Evolutionary conservation across 2,329 filamentous ascomycete genomes (phyloP).

Genomic region (Penicillium sp.): DNA sequence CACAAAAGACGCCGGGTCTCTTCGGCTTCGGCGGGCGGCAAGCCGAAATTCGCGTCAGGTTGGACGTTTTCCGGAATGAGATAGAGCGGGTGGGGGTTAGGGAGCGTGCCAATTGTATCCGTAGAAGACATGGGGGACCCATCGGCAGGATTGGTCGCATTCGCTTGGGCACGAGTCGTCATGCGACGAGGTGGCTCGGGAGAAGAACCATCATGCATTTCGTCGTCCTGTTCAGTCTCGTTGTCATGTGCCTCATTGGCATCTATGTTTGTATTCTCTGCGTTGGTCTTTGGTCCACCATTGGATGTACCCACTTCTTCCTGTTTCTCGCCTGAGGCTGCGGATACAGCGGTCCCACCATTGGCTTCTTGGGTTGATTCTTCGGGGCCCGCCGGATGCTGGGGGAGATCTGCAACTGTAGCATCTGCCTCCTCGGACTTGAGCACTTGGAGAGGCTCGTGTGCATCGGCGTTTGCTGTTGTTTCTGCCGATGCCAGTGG

Average conservation of each 20-base stretch:
- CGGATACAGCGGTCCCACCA: slow-evolving; percentile 10
- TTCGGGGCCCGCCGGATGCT: slow-evolving; percentile 31
- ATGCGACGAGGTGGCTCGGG: slow-evolving; percentile 50
- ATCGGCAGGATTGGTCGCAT: slow-evolving; percentile 35
- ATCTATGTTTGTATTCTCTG: slow-evolving; percentile 5
- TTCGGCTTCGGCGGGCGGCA: slow-evolving; percentile 63
- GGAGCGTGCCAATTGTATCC: slow-evolving; percentile 37
- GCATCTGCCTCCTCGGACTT: slow-evolving; percentile 44
- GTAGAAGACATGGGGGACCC: slow-evolving; percentile 33
- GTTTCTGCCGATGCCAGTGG: slow-evolving; percentile 16
- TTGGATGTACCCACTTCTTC: slow-evolving; percentile 19
- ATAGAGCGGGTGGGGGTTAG: slow-evolving; percentile 61
- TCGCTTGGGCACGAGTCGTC: slow-evolving; percentile 51
- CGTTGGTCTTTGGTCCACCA: slow-evolving; percentile 13
- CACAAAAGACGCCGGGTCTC: slow-evolving; percentile 65
- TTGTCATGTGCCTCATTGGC: slow-evolving; percentile 24
- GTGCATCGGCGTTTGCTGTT: slow-evolving; percentile 6
- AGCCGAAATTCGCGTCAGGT: slow-evolving; percentile 60
- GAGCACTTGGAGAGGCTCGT: slow-evolving; percentile 25
- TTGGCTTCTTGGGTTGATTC: slow-evolving; percentile 18
- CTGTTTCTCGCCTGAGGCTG: slow-evolving; percentile 12
- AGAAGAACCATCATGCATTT: slow-evolving; percentile 40
- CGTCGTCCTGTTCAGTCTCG: slow-evolving; percentile 33
- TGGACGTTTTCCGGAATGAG: slow-evolving; percentile 55
- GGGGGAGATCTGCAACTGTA: slow-evolving; percentile 37